phyloP scores from a whole-genome alignment of 305 asterid species.

The Solanum hybrid region DNA sequence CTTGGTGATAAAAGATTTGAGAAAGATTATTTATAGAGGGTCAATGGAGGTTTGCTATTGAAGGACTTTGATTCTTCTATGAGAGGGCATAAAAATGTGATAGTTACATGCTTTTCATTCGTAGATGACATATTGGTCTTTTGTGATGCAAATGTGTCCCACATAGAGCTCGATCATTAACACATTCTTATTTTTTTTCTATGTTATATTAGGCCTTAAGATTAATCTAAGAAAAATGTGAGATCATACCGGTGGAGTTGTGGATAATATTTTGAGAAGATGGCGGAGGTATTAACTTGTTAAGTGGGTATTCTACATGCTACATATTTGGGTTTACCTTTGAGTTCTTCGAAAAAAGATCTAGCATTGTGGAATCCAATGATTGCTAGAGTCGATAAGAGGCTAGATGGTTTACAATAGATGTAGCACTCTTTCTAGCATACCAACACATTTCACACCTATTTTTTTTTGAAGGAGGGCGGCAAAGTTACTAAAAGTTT shows the following conservation, averaged over 20 bases:
- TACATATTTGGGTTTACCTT: background rate
- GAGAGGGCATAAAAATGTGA: background rate
- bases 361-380: background rate
- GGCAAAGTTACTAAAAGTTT: background rate
- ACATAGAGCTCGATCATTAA: background rate
- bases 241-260: background rate
- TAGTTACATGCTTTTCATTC: background rate
- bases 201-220: background rate
- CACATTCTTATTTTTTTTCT: background rate
- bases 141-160: background rate
- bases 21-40: background rate
- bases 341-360: background rate
- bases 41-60: background rate
- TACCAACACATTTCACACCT: background rate
- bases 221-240: background rate
- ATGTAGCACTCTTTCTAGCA: background rate
- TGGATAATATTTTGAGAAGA: background rate
- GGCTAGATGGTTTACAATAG: background rate
- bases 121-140: background rate
- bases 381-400: background rate
- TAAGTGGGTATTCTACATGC: background rate
- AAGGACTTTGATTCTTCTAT: background rate
- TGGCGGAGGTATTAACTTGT: background rate
- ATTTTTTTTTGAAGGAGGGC: too few species aligned
- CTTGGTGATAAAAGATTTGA: background rate